Evolutionary conservation across 2,329 filamentous ascomycete species (phyloP).

Genomic region (Davidsoniella neocaledoniae): DNA sequence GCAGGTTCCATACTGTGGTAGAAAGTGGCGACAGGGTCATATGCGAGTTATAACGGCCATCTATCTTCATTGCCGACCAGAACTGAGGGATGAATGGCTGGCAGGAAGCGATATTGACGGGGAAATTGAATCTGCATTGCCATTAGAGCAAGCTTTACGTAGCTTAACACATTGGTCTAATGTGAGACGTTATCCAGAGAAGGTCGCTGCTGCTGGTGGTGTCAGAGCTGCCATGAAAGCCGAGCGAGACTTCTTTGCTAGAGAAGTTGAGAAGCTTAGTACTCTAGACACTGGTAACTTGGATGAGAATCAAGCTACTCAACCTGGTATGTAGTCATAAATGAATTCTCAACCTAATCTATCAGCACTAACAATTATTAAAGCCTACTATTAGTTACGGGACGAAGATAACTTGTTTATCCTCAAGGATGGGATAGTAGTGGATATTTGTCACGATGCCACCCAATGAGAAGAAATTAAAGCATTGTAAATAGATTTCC

Average conservation of each 20-base stretch:
- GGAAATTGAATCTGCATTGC: slow-evolving; percentile 83
- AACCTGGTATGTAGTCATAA: too few species aligned
- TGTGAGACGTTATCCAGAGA: slow-evolving; percentile 61
- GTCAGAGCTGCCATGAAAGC: slow-evolving; percentile 8
- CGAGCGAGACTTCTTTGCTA: slow-evolving; percentile 59
- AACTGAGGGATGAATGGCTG: slow-evolving; percentile 89
- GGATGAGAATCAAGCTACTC: slow-evolving; percentile 1
- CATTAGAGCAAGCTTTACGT: slow-evolving; percentile 76
- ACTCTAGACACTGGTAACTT: slow-evolving; percentile 16
- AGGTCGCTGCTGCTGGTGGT: slow-evolving; percentile 41
- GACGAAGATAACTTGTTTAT: too few species aligned
- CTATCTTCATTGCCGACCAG: slow-evolving; percentile 82
- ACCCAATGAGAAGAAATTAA: too few species aligned
- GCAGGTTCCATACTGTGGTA: slow-evolving; percentile 92
- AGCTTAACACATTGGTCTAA: slow-evolving; percentile 93
- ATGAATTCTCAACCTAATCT: too few species aligned
- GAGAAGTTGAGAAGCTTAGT: slow-evolving; percentile 60
- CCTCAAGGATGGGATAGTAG: too few species aligned
- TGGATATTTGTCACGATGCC: too few species aligned
- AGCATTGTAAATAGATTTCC: too few species aligned
- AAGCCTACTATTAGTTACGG: too few species aligned
- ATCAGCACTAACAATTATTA: too few species aligned
- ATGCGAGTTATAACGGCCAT: slow-evolving; percentile 98
- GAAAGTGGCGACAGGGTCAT: slow-evolving; percentile 95
- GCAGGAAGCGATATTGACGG: slow-evolving; percentile 80